These are phyloP conservation scores for Cladosporium sp. DNA, from an alignment of 2,329 filamentous ascomycete genomes.

Conservation along the genomic window DNA sequence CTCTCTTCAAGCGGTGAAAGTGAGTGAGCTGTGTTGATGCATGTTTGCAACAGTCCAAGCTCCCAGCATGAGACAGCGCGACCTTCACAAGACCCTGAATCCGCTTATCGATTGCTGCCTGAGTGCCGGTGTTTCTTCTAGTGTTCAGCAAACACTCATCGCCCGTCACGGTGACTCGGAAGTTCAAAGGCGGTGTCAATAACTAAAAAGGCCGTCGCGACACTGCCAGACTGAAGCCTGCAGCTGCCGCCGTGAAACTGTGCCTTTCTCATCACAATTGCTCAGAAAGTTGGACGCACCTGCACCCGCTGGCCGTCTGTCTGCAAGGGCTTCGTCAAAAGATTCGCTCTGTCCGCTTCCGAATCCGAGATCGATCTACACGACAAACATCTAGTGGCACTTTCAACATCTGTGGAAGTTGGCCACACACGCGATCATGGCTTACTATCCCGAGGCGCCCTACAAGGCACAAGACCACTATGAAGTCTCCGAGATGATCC, in stretches of 20 bases:
- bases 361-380: not conserved
- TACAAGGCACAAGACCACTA: slow-evolving; percentile 65
- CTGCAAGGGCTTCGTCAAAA: not conserved
- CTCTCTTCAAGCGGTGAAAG: not conserved
- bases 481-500: slow-evolving; percentile 63
- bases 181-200: slow-evolving; percentile 1
- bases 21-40: not conserved
- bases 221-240: not conserved
- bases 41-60: not conserved
- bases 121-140: not conserved
- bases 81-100: not conserved
- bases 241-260: not conserved
- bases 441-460: slow-evolving; percentile 51
- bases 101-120: slow-evolving; percentile 5
- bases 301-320: not conserved
- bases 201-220: not conserved
- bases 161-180: not conserved
- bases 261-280: not conserved
- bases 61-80: no score
- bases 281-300: not conserved
- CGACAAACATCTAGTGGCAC: not conserved
- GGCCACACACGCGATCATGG: slow-evolving; percentile 41
- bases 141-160: not conserved
- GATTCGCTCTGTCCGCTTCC: not conserved
- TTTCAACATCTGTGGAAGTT: no score